A percentile compares a stretch with the other conserved stretches of the same genome.
Evolutionary conservation across 2,329 filamentous ascomycete genomes (phyloP).

Genomic region (Zymoseptoria ardabiliae): DNA sequence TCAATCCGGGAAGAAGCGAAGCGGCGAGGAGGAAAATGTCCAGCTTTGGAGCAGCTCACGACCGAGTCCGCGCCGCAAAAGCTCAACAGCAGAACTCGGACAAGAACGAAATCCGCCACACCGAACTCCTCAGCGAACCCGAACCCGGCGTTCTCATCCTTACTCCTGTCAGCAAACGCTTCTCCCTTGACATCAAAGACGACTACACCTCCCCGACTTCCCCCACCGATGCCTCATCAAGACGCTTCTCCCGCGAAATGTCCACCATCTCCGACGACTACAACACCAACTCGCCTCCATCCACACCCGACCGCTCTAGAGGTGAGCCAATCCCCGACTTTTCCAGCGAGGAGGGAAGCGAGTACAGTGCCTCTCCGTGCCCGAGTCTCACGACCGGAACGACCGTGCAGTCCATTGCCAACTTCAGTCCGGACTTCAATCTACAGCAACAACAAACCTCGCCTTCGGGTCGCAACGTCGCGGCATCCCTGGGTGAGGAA

Average conservation of each 20-base stretch:
- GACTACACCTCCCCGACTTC: not conserved
- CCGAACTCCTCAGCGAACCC: not conserved
- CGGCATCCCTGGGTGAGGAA: not conserved
- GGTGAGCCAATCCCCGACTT: not conserved
- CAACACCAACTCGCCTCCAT: not conserved
- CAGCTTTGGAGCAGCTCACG: not conserved
- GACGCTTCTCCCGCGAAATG: not conserved
- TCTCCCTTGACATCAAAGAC: not conserved
- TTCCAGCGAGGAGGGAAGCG: not conserved
- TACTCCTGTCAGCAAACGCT: not conserved
- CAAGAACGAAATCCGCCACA: not conserved
- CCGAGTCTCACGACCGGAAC: not conserved
- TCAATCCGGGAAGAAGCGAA: not conserved
- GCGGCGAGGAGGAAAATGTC: not conserved
- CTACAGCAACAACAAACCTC: not conserved
- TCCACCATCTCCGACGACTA: not conserved
- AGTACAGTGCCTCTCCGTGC: not conserved
- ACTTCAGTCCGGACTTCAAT: not conserved
- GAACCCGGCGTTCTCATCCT: not conserved
- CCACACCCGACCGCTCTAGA: not conserved
- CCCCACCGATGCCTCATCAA: no score
- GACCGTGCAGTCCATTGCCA: not conserved
- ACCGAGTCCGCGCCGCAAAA: not conserved
- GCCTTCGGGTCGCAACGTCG: not conserved
- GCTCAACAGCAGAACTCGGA: not conserved